Percentiles rank a stretch among this genome's conserved stretches.
These are phyloP conservation scores for Debaryomycetaceae sp. DNA, from an alignment of 1,139 yeast genomes.

Conservation along the genomic window DNA sequence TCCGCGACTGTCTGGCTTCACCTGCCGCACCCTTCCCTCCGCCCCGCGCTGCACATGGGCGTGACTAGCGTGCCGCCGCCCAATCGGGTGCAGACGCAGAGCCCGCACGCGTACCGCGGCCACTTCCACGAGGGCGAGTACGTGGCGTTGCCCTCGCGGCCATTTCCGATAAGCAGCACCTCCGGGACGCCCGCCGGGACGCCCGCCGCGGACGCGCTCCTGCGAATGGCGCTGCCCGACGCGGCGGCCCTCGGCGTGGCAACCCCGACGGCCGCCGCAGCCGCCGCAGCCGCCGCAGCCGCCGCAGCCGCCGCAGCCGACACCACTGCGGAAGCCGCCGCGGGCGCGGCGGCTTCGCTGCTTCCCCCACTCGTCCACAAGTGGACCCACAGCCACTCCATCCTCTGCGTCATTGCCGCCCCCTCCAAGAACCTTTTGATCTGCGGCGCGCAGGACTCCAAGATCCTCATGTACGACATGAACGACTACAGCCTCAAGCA, in stretches of 20 bases:
- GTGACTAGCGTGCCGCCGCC: too few relatives aligned
- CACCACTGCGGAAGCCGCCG: background rate
- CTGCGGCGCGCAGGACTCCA: slow-evolving; percentile 95
- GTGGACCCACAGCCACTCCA: slow-evolving; percentile 73
- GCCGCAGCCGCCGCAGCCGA: background rate
- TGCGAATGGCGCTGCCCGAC: slow-evolving; percentile 1
- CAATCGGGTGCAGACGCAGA: too few relatives aligned
- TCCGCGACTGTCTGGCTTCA: too few relatives aligned
- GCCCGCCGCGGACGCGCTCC: slow-evolving; percentile 4
- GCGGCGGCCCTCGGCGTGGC: background rate
- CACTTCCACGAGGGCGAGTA: slow-evolving; percentile 34
- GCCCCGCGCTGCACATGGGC: too few relatives aligned
- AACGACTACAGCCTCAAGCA: slow-evolving; percentile 53
- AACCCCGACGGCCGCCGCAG: background rate
- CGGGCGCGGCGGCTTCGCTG: slow-evolving; percentile 1
- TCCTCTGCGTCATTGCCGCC: slow-evolving; percentile 72
- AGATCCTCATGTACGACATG: slow-evolving; percentile 67
- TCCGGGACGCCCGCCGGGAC: slow-evolving; percentile 15
- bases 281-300: slow-evolving; percentile 3
- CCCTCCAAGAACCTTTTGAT: slow-evolving; percentile 57
- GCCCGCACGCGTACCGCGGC: slow-evolving; percentile 8
- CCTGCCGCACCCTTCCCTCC: background rate
- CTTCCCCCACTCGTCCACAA: slow-evolving; percentile 49
- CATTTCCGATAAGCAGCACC: slow-evolving; percentile 26
- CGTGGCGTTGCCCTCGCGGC: slow-evolving; percentile 20